Evolutionary conservation across 805 yeast species (phyloP).

Genomic region (Metschnikowia orientalis): DNA sequence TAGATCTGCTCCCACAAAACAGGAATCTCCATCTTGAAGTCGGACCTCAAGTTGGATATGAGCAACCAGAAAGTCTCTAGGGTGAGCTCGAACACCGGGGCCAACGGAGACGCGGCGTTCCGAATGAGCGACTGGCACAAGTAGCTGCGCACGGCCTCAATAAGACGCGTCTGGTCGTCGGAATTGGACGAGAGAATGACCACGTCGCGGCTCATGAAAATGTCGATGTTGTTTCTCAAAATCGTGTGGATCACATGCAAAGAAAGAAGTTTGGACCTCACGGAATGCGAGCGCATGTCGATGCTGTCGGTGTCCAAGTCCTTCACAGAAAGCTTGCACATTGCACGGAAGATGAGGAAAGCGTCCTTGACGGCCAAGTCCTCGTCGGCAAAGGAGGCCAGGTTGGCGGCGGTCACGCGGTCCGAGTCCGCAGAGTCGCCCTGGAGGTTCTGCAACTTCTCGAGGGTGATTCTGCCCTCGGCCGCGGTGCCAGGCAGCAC

Average conservation of each 20-base stretch:
- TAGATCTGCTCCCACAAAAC: conserved; percentile 90
- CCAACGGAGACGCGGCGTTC: conserved; percentile 87
- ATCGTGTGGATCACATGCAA: conserved; percentile 84
- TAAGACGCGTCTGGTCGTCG: conserved; percentile 55
- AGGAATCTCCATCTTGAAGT: conserved; percentile 89
- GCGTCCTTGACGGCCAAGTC: conserved; percentile 85
- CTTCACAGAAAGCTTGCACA: conserved; percentile 90
- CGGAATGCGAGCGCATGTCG: conserved; percentile 87
- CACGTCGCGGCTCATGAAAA: conserved; percentile 60
- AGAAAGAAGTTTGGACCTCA: conserved; percentile 85
- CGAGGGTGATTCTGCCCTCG: conserved; percentile 46
- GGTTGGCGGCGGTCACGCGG: conserved; percentile 45
- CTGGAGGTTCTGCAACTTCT: conserved; percentile 53
- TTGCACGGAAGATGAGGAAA: conserved; percentile 84
- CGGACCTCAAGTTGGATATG: conserved; percentile 75
- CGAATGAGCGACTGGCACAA: conserved; percentile 77
- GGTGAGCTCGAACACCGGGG: conserved; percentile 88
- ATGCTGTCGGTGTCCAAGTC: conserved; percentile 69
- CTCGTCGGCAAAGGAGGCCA: conserved; percentile 48
- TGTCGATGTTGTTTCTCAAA: conserved; percentile 76
- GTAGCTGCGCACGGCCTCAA: conserved; percentile 80
- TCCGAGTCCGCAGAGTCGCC: conserved; percentile 49
- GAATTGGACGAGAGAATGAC: conserved; percentile 47
- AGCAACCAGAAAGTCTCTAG: conserved; percentile 92
- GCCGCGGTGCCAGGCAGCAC: conserved; percentile 11